These are phyloP conservation scores for Trichoderma arundinaceum DNA, from an alignment of 2,329 filamentous ascomycete species.

Conservation along the genomic window DNA sequence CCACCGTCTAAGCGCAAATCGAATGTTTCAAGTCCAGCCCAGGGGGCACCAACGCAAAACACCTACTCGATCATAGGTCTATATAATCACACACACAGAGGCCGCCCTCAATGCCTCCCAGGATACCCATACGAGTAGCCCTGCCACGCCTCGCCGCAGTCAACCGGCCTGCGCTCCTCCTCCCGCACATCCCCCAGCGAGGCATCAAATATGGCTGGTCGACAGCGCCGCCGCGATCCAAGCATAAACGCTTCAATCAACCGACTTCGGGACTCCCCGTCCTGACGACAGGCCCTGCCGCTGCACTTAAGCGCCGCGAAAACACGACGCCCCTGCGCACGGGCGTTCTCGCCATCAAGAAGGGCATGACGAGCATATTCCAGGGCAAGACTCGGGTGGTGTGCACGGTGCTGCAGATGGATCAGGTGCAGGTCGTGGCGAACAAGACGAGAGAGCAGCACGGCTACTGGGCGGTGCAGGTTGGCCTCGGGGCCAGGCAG, in stretches of 20 bases:
- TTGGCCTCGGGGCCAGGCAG: conserved; percentile 78
- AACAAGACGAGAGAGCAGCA: conserved; percentile 81
- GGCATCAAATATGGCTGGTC: conserved; percentile 67
- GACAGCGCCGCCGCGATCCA: conserved; percentile 57
- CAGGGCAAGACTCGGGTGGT: conserved; percentile 77
- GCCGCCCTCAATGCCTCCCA: conserved; percentile 51
- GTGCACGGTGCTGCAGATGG: conserved; percentile 92
- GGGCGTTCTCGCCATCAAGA: conserved; percentile 85
- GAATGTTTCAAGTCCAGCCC: background rate
- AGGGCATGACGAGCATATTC: conserved; percentile 94
- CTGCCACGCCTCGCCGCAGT: conserved; percentile 47
- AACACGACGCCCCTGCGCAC: conserved; percentile 70
- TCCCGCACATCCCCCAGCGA: conserved; percentile 54
- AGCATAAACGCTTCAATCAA: conserved; percentile 67
- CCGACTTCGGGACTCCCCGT: conserved; percentile 59
- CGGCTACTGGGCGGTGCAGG: conserved; percentile 93
- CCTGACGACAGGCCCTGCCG: conserved; percentile 63
- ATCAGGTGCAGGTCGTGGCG: conserved; percentile 86
- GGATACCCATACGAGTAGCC: conserved; percentile 53
- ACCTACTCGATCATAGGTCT: background rate
- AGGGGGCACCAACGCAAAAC: background rate
- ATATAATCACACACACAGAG: background rate
- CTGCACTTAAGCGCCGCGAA: conserved; percentile 64
- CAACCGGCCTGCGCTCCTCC: conserved; percentile 43
- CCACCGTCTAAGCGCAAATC: conserved; percentile 2